These are phyloP conservation scores for Cenchrus purpureus DNA, from an alignment of 176 grass and related monocot species.

Conservation along the genomic window DNA sequence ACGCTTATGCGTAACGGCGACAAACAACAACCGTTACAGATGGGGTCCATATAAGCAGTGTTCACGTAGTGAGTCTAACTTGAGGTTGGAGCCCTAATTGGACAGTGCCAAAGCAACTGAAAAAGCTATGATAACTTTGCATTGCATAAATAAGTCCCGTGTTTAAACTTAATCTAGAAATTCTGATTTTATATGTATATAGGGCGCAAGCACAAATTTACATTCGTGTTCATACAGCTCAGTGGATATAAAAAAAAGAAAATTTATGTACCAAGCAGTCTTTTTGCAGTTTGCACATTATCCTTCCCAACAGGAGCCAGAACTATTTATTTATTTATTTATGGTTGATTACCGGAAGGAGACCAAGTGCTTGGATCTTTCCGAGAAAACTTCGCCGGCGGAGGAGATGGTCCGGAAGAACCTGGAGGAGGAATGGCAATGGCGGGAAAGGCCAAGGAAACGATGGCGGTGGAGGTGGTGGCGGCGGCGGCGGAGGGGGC, in stretches of 20 bases:
- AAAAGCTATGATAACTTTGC: not conserved
- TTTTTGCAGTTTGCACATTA: not conserved
- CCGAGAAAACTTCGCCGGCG: conserved; percentile 19
- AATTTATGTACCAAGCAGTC: not conserved
- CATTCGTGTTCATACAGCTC: not conserved
- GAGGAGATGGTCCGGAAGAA: conserved; percentile 49
- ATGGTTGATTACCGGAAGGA: conserved; percentile 35
- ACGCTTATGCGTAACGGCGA: not conserved
- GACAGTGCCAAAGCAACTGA: not conserved
- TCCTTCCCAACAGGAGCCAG: not conserved
- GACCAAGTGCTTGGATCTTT: conserved; percentile 49
- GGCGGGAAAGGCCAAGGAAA: conserved; percentile 70
- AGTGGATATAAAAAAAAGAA: not conserved
- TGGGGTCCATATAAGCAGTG: too few species aligned
- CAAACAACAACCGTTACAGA: too few species aligned
- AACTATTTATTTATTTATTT: conserved; percentile 4
- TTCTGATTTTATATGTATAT: not conserved
- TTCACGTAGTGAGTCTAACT: not conserved
- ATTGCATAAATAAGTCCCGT: not conserved
- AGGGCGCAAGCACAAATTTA: not conserved
- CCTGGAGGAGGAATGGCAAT: conserved; percentile 50
- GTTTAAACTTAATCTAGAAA: not conserved
- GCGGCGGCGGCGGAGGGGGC: conserved; percentile 43
- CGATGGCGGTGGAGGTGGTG: conserved; percentile 42
- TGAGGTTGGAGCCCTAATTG: not conserved